Conservation (phyloP, 2,329 filamentous ascomycete species). For the Ceratocystis huliohia region DNA sequence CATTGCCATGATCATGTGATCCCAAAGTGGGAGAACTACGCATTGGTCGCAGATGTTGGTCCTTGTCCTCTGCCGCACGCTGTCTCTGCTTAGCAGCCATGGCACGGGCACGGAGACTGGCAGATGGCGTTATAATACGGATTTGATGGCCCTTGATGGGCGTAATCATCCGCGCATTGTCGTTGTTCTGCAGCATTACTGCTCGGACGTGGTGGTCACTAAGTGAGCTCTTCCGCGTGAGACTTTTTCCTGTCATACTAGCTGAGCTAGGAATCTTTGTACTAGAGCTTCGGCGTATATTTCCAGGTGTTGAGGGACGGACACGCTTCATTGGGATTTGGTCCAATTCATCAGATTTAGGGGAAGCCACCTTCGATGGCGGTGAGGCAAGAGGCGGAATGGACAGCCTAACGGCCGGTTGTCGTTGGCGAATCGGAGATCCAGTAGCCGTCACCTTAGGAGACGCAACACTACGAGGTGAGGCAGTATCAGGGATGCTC, state of each 20-base stretch:
- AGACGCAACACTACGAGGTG: background rate
- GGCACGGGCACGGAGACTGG: background rate
- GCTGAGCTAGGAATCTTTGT: background rate
- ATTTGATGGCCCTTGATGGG: conserved; percentile 13
- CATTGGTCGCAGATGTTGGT: conserved; percentile 16
- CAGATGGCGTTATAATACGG: conserved; percentile 12
- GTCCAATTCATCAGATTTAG: background rate
- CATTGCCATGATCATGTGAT: conserved; percentile 14
- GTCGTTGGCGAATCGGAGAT: conserved; percentile 12
- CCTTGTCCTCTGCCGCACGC: background rate
- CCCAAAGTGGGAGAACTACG: conserved; percentile 19
- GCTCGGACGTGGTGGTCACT: background rate
- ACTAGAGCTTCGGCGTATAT: background rate
- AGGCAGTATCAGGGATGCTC: background rate
- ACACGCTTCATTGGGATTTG: conserved; percentile 6
- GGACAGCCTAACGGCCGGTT: background rate
- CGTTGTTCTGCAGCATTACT: conserved; percentile 9
- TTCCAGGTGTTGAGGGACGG: conserved; percentile 3
- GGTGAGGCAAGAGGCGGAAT: conserved; percentile 11
- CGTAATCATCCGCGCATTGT: conserved; percentile 16
- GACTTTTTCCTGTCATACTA: background rate
- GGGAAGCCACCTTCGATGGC: background rate
- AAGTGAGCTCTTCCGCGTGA: background rate
- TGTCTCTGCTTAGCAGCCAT: conserved; percentile 9
- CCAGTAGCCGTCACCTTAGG: background rate